Evolutionary conservation across 805 yeast genomes (phyloP), one percentile per base, ranked within the genome.

Genomic region (Lipomyces orientalis): DNA sequence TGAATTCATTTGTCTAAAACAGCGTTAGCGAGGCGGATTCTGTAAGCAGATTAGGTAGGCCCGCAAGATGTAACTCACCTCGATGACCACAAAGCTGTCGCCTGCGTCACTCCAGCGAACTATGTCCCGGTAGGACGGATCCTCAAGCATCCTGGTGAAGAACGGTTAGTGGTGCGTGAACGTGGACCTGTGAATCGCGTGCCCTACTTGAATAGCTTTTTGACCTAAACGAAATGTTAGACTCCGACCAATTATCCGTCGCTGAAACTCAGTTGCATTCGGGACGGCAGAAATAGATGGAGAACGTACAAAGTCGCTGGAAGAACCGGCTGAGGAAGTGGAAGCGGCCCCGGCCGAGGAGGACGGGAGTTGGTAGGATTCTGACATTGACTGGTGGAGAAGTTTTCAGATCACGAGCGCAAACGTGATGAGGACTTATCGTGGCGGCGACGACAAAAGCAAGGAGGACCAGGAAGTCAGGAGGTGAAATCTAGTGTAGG

Each of bases 41-140:
- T 43, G 49, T 2, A 16, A 43, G 2, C 49, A 14, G 19, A 43
- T 35, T 60, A 25, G 29, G 29, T 25, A 3, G 29, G 29, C 29
- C 29, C 29, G 29, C 29, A 25, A 25, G 12, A n/a, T 12, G 37
- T 59, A 60, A 49, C 76, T 62, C 37, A 78, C 77, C 79, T 95
- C 97, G 43, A 90, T 76, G 46, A 95, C 97, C 55, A 94, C 90
- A 78, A 95, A 95, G 55, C 91, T 86, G 75, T 91, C 93, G 2
- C 97, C 97, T n/a, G 76, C 77, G 35, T 84, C 86, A 1, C 97
- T 88, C 98, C 99, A 94, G 63, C 90, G 82, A 9, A 95, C 97
- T 31, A 91, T 86, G 66, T 85, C 85, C 58, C 85, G 84, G 77
- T 91, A 91, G n/a, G 85, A 83, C 67, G 90, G 90, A 69, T 88